Conservation (phyloP, 257 asterid species). For the Solanum bukasovii region DNA sequence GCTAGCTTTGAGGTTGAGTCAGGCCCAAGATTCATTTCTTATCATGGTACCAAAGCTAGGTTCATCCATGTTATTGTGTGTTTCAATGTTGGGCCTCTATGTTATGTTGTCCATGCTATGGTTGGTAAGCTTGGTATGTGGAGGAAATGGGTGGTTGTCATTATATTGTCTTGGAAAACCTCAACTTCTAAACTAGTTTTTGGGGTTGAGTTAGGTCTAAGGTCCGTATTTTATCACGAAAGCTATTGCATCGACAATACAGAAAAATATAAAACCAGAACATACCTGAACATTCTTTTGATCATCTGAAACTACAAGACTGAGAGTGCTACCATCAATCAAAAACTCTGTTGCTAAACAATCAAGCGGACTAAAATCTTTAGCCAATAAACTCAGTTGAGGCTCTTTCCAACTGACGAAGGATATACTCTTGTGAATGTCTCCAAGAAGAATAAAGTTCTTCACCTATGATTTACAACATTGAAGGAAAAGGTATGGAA, state of each 20-base stretch:
- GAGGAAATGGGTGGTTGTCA: neutral
- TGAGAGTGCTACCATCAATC: conserved; percentile 93
- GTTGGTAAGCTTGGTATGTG: neutral
- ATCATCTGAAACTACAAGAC: conserved; percentile 91
- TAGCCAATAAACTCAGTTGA: conserved; percentile 83
- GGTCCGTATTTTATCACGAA: neutral
- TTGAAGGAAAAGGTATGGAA: neutral
- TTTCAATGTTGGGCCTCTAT: neutral
- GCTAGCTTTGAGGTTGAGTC: neutral
- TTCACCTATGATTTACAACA: conserved; percentile 44
- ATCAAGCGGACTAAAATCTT: conserved; percentile 92
- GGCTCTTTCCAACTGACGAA: conserved; percentile 99
- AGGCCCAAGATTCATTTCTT: neutral
- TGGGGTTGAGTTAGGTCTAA: neutral
- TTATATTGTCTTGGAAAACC: neutral
- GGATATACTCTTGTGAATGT: conserved; percentile 91
- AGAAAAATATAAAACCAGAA: neutral
- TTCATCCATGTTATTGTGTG: neutral
- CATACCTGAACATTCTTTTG: conserved; percentile 97
- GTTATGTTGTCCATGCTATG: neutral
- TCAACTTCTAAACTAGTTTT: neutral
- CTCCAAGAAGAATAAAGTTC: conserved; percentile 91
- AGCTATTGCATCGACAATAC: neutral
- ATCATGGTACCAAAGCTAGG: neutral
- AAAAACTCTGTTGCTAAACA: conserved; percentile 89